phyloP scores from a whole-genome alignment of 1,139 yeast genomes.

The Maudiozyma humilis region DNA sequence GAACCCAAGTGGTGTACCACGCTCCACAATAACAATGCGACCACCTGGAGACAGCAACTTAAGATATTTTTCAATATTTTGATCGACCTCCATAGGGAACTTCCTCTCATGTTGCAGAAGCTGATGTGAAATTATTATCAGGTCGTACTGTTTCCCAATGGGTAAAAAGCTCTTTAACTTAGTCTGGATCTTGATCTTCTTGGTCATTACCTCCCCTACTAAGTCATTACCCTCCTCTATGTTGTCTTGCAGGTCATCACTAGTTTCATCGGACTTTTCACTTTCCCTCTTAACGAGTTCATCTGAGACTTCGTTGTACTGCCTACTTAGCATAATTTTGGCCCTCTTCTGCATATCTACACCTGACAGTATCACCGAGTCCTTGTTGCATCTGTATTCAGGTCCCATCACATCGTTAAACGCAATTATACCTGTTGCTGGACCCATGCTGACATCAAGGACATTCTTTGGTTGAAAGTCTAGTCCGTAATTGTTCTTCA shows the following conservation, averaged over 20 bases:
- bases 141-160: conserved; percentile 49
- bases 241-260: conserved; percentile 10
- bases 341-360: conserved; percentile 74
- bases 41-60: conserved; percentile 68
- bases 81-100: conserved; percentile 70
- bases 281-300: not conserved
- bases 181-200: conserved; percentile 46
- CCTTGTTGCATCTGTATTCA: conserved; percentile 56
- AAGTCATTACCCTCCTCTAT: conserved; percentile 29
- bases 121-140: conserved; percentile 81
- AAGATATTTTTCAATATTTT: conserved; percentile 52
- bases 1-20: conserved; percentile 87
- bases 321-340: conserved; percentile 64
- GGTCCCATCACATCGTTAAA: conserved; percentile 72
- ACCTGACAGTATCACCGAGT: conserved; percentile 67
- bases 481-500: conserved; percentile 45
- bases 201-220: conserved; percentile 55
- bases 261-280: not conserved
- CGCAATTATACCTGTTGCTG: conserved; percentile 87
- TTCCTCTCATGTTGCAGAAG: conserved; percentile 50
- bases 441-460: conserved; percentile 82
- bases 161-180: conserved; percentile 45
- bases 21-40: conserved; percentile 65
- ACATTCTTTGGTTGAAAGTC: conserved; percentile 58
- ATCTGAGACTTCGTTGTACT: conserved; percentile 43